These are phyloP conservation scores for Fraxinus angustifolia DNA, from an alignment of 305 asterid genomes.

Conservation along the genomic window DNA sequence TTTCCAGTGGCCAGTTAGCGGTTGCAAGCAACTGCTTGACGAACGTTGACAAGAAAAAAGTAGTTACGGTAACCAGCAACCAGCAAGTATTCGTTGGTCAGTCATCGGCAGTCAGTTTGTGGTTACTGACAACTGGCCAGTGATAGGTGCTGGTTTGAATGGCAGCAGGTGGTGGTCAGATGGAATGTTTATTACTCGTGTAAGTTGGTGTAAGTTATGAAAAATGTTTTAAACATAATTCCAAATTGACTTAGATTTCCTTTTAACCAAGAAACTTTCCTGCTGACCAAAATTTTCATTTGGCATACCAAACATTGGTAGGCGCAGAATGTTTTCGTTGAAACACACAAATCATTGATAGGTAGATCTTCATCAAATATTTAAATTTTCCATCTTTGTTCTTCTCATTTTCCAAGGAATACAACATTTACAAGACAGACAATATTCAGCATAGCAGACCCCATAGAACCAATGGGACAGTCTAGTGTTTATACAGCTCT, in stretches of 20 bases:
- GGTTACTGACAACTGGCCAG: neutral
- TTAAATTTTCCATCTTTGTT: neutral
- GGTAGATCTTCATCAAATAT: neutral
- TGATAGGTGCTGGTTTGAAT: neutral
- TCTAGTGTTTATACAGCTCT: neutral
- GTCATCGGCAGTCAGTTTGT: neutral
- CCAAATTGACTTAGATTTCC: neutral
- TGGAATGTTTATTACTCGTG: neutral
- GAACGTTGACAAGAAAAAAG: neutral
- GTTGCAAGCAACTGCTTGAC: neutral
- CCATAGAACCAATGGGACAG: neutral
- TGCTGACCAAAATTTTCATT: neutral
- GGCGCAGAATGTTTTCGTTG: neutral
- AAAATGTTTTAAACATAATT: neutral
- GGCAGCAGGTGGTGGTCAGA: neutral
- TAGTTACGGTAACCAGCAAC: neutral
- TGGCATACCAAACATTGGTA: neutral
- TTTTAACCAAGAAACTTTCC: neutral
- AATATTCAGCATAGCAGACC: neutral
- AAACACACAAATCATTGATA: neutral
- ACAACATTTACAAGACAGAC: neutral
- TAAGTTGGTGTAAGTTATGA: neutral
- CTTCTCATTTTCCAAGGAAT: neutral
- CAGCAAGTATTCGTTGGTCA: neutral
- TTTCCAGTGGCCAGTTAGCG: neutral